Base-by-base conservation (phyloP, 1,284 basidiomycete species). In the Cryptococcus sp. region DNA sequence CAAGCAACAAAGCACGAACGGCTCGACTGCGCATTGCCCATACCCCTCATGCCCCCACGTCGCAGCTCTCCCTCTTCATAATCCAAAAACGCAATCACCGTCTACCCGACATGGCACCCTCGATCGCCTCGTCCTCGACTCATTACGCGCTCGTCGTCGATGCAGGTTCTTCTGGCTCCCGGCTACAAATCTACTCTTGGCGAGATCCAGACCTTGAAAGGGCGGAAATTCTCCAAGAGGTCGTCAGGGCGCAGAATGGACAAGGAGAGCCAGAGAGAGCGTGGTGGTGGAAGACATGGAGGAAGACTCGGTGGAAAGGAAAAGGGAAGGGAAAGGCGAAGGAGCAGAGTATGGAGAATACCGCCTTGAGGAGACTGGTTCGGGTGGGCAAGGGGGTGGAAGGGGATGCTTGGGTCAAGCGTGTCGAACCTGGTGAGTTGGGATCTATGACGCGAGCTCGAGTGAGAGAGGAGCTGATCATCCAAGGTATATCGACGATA, bases 151-250 rank as follows among this genome's bases (percentile, higher is more conserved):
- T 98, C 54, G 90, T 98, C 50, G 87, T 99, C 69, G 94, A 99
- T 77, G 94, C 94, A 62, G 94, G 94, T 56, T 95, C 91, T 65
- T 97, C 92, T 11, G 94, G 94, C 32, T 97, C 93, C 5, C 80
- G 95, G 43, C 78, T 97, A 41, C 93, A 95, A 73, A 90, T 98
- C 58, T 98, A 98, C 77, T 92, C 88, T 65, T 98, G 94, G 94
- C 83, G 80, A 56, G 87, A 97, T 69, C 83, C 90, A 18, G 78
- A 81, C 46, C 72, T 79, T 1, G 75, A 78, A 50, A 63, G 73
- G 4, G 65, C 68, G 23, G 72, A 74, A 57, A 71, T 73, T 28
- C 43, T 72, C 16, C 50, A 59, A 41, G 64, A 69, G 51, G 69
- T 71, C 22, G 51, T 46, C 18, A 54, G 56, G 4, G 60, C 64